Conservation (phyloP, 768 basidiomycete species). For the Cystobasidium onofrii region DNA sequence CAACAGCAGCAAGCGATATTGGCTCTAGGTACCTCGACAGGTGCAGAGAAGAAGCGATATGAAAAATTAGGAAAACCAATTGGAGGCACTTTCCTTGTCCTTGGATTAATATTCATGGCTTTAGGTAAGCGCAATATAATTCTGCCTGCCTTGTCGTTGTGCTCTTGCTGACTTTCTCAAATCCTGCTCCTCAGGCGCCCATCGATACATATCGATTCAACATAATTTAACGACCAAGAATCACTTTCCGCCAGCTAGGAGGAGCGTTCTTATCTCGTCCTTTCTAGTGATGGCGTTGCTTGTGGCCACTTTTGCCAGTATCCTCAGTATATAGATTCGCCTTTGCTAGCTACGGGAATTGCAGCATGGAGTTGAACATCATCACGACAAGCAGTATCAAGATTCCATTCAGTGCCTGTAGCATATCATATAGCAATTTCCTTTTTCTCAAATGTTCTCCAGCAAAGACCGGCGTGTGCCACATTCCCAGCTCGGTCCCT, state of each 20-base stretch:
- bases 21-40: not conserved
- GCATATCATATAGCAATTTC: not conserved
- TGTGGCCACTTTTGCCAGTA: constrained; percentile 8
- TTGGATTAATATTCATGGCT: constrained; percentile 31
- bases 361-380: no score
- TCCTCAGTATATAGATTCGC: constrained; percentile 17
- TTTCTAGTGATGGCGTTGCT: constrained; percentile 5
- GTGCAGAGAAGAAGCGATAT: constrained; percentile 19
- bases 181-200: constrained; percentile 1
- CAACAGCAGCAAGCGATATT: constrained; percentile 2
- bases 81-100: constrained; percentile 34
- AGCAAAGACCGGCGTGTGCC: not conserved
- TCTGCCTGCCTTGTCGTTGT: not conserved
- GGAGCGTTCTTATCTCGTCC: constrained; percentile 15
- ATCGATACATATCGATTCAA: constrained; percentile 24
- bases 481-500: not conserved
- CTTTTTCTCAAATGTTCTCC: not conserved
- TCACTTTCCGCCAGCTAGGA: constrained; percentile 25
- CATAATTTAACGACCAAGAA: constrained; percentile 11
- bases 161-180: not conserved
- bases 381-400: no score
- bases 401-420: no score
- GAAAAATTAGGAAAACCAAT: constrained; percentile 33
- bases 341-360: no score
- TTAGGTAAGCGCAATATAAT: constrained; percentile 30